Evolutionary conservation across 352 stramenopile species (phyloP), one percentile per base, ranked within the genome.

Genomic region (Globisporangium abappressorium): DNA sequence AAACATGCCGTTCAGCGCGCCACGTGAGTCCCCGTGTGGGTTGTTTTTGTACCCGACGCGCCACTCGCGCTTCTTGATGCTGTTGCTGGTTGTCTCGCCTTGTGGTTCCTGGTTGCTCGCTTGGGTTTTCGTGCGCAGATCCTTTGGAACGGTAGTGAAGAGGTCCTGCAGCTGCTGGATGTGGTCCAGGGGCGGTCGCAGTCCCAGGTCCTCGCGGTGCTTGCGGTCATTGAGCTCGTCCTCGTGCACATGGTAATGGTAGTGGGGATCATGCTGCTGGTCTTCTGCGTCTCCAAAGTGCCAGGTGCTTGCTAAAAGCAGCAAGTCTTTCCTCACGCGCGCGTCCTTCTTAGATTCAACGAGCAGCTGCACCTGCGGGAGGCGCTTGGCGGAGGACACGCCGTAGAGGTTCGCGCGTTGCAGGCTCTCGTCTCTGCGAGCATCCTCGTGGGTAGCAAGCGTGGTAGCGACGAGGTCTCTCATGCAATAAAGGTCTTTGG

Each of bases 191-290:
- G 82, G 73, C 9, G 82, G 82, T 2, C 82, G 74, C 33, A 78
- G 73, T 0, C 81, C 76, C 2, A 77, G 61, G 6, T 85, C 65
- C 34, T 84, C 77, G 38, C 73, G 79, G 69, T 88, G 74, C 64
- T 89, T 91, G 36, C 72, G 73, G 49, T 81, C 73, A 33, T 83
- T 74, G n/a, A 87, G 63, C 38, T 85, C 80, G n/a, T 78, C 66
- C 54, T 86, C 82, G n/a, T 78, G 62, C 2, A 69, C 63, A 69
- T 20, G 76, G 2, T 2, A 61, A 14, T 22, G 30, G 4, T 28
- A 51, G 7, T 51, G 43, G 43, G 18, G 43, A 51, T 51, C 66
- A 20, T 62, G 65, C 30, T 70, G 53, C 14, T 70, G 60, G 0
- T 68, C 65, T 24, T 38, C 43, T 1, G 18, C 8, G 57, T 15